Base-by-base conservation (phyloP, 1,139 yeast species). In the Yamadazyma pseudoaaseri region DNA sequence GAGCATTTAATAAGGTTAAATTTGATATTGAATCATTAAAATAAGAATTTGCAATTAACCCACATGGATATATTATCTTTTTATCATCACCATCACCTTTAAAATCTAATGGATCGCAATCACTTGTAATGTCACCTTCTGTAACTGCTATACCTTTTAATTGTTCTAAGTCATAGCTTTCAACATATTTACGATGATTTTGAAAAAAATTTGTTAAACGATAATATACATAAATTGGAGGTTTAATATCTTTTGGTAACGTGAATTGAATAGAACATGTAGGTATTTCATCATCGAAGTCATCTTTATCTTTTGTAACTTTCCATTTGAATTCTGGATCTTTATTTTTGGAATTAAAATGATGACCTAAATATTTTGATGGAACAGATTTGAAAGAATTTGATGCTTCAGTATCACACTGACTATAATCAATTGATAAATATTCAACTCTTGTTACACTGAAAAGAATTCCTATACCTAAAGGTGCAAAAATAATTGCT, bases 1-100 rank as follows among this genome's bases (percentile, higher is more conserved):
- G 52, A 4, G 75, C 60, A 41, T 70, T 70, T 34, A 70, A 55
- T 6, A 63, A 53, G 4, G 85, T 77, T 9, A 70, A 66, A 10
- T 67, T 56, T 3, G 76, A 54, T 47, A 80, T 73, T 2, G 97
- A 83, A 52, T 92, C 98, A 60, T 94, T 92, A 65, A 92, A 92
- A 54, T 80, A 58, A 1, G 97, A 84, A 60, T 92, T 92, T 33
- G 98, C 97, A 54, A 92, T 90, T 41, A 92, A 69, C 1, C 98
- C 98, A 64, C 98, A 92, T 6, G 98, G 98, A 56, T 92, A 92
- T 14, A 65, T 48, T 32, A 65, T 51, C 41, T 60, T 67, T n/a
- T 42, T 42, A 18, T 65, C 66, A 12, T 61, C 65, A 25, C 73
- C 70, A 18, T 47, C 41, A 2, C 48, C 50, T 6, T 48, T 39